Percentiles rank a stretch among this genome's conserved stretches.
Conservation (phyloP, 1,284 basidiomycete genomes). For the Trichosporon ovoides region DNA sequence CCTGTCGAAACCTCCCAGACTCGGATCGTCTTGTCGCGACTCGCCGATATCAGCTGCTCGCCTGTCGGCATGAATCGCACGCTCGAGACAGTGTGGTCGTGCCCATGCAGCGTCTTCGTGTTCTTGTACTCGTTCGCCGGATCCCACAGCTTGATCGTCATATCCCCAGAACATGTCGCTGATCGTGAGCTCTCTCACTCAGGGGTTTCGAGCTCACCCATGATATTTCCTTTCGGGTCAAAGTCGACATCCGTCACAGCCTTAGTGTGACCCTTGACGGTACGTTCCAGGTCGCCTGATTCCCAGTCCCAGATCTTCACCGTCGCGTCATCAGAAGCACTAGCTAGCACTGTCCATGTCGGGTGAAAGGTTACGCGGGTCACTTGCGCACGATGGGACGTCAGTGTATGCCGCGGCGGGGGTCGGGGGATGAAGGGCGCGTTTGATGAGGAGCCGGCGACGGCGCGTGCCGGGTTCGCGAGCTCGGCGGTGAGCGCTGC, state of each 20-base stretch:
- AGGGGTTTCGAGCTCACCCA: slow-evolving; percentile 57
- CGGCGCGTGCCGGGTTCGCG: slow-evolving; percentile 47
- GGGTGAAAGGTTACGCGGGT: slow-evolving; percentile 82
- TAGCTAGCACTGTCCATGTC: slow-evolving; percentile 72
- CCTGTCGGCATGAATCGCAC: slow-evolving; percentile 80
- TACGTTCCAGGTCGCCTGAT: slow-evolving; percentile 83
- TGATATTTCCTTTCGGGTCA: slow-evolving; percentile 71
- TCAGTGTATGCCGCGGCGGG: slow-evolving; percentile 69
- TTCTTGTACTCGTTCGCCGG: slow-evolving; percentile 83
- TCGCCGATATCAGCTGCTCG: slow-evolving; percentile 74
- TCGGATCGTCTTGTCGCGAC: slow-evolving; percentile 77
- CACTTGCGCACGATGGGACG: slow-evolving; percentile 71
- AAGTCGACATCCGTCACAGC: slow-evolving; percentile 81
- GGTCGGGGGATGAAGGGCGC: slow-evolving; percentile 72
- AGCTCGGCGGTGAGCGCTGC: slow-evolving; percentile 72
- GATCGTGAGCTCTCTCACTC: slow-evolving; percentile 12
- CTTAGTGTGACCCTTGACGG: slow-evolving; percentile 87
- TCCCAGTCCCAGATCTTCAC: slow-evolving; percentile 97
- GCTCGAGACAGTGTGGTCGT: slow-evolving; percentile 85
- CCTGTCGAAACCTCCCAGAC: slow-evolving; percentile 80
- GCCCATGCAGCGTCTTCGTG: slow-evolving; percentile 76
- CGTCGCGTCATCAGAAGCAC: slow-evolving; percentile 78
- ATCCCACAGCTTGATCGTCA: slow-evolving; percentile 90
- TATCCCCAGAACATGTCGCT: slow-evolving; percentile 85
- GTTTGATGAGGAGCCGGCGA: slow-evolving; percentile 55